Evolutionary conservation across 805 yeast species (phyloP).

Genomic region (Sporopachydermia lactativora): DNA sequence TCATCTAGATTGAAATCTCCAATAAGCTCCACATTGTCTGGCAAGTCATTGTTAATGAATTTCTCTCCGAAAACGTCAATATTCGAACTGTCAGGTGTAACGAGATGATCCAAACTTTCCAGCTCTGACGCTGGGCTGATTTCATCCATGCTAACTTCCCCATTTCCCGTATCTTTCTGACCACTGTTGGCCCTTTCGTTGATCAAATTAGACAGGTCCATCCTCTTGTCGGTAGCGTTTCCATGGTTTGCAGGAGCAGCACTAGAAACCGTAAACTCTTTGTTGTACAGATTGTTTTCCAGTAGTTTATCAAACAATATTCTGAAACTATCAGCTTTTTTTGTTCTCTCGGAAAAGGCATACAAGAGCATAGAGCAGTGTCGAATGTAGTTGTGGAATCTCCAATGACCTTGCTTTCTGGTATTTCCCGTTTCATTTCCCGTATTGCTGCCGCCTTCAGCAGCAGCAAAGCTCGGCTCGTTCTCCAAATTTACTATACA

Average conservation of each 20-base stretch:
- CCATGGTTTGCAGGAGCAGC: too few relatives aligned
- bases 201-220: background rate
- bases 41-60: background rate
- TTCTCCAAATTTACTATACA: slow-evolving; percentile 9
- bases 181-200: background rate
- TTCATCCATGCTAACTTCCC: too few relatives aligned
- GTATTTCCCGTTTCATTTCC: background rate
- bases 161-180: too few relatives aligned
- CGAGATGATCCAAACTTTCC: too few relatives aligned
- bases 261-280: background rate
- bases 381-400: slow-evolving; percentile 9
- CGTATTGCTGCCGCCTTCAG: background rate
- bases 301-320: slow-evolving; percentile 10
- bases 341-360: slow-evolving; percentile 10
- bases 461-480: background rate
- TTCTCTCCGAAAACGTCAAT: background rate
- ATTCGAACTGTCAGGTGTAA: background rate
- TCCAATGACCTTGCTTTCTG: slow-evolving; percentile 5
- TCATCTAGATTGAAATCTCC: slow-evolving; percentile 1
- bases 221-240: background rate
- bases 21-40: background rate
- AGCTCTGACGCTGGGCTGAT: too few relatives aligned
- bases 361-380: slow-evolving; percentile 11
- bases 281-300: slow-evolving; percentile 8
- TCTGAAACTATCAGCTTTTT: slow-evolving; percentile 12